Base-by-base conservation (phyloP, 78 protist genomes). In the Bigelowiella natans region DNA sequence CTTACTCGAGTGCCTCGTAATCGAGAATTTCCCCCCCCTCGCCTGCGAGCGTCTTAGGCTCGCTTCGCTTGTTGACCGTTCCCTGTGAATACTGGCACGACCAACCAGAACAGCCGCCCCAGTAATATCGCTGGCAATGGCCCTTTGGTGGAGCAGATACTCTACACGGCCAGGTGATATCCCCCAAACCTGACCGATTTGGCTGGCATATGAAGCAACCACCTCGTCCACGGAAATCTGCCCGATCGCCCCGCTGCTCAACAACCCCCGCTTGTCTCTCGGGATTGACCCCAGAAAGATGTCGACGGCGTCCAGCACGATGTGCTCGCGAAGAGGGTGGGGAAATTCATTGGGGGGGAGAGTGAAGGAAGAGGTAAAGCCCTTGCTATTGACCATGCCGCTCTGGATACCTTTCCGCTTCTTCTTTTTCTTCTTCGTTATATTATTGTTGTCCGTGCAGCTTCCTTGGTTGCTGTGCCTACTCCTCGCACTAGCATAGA, bases 1-100 rank as follows among this genome's bases (percentile, higher is more conserved):
- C 31, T 91, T 40, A 31, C 96, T 39, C 0, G 94, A 31, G 28
- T 39, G 92, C 31, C 92, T 40, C 1, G 98, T 97, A 64, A 87
- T 91, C 0, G 96, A 97, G 83, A 95, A 97, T 30, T 7, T 51
- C 34, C 18, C 18, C 18, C 18, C 18, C 18, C 34, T 51, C 18
- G 7, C 73, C 18, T 51, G 7, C 18, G 73, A 51, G 73, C 7
- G 73, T 51, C 73, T 51, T 7, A 18, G 73, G 7, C 18, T 51
- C 18, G 34, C 18, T 51, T 51, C 73, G 73, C 73, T 51, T 51
- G 73, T 18, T 18, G 73, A 51, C 34, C 73, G 73, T 26, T 51
- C 73, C 73, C 73, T 51, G 34, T 7, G 18, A 26, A 51, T 51
- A 7, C 7, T 51, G 73, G 73, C 73, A 26, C 73, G 73, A 7